phyloP scores from a whole-genome alignment of 352 stramenopile species.

The Pythium chondricola region DNA sequence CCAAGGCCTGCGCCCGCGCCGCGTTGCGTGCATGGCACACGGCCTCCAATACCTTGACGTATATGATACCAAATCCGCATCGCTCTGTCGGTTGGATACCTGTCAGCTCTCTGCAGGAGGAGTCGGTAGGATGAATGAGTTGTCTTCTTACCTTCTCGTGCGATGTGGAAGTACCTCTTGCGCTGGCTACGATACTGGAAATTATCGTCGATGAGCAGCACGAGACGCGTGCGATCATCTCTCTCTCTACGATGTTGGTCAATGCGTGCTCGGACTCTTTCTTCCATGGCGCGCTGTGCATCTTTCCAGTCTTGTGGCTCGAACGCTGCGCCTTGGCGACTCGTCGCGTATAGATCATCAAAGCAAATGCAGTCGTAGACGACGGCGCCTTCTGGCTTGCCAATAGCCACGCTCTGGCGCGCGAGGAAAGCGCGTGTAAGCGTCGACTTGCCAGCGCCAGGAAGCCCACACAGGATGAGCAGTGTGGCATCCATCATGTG shows the following conservation, averaged over 20 bases:
- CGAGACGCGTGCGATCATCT: constrained; percentile 7
- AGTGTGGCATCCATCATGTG: constrained; percentile 17
- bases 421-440: constrained; percentile 28
- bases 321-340: constrained; percentile 16
- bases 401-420: neutral
- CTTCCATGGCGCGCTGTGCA: too few species aligned
- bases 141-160: constrained; percentile 26
- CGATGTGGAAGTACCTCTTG: constrained; percentile 61
- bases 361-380: constrained; percentile 39
- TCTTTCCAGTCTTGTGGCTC: constrained; percentile 47
- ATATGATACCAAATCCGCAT: constrained; percentile 13
- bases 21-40: constrained; percentile 40
- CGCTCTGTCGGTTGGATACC: neutral
- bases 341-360: constrained; percentile 39
- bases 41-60: constrained; percentile 7
- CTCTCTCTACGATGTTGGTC: constrained; percentile 4
- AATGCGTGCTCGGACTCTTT: too few species aligned
- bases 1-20: constrained; percentile 10
- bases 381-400: neutral
- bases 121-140: neutral
- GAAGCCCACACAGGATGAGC: constrained; percentile 57
- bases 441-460: constrained; percentile 64
- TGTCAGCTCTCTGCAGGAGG: neutral
- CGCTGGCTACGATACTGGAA: constrained; percentile 63
- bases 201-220: constrained; percentile 68